These are phyloP conservation scores for Myriosclerotinia duriaeana DNA, from an alignment of 2,329 filamentous ascomycete species.

Conservation along the genomic window DNA sequence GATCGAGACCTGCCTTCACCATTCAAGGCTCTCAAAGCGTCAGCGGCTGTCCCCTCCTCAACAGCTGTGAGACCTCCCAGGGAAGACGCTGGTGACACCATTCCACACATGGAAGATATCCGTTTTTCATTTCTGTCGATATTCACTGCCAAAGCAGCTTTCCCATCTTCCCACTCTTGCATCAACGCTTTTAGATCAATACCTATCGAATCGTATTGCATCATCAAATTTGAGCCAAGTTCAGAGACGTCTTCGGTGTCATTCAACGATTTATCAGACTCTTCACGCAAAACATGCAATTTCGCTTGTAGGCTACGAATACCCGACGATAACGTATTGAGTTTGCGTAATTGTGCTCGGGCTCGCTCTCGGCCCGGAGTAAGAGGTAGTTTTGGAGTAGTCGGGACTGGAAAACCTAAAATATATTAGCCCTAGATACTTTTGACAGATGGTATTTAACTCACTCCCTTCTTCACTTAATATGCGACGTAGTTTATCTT, in stretches of 20 bases:
- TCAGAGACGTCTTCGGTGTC: conserved; percentile 71
- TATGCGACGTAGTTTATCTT: conserved; percentile 64
- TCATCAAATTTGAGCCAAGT: conserved; percentile 74
- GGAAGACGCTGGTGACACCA: conserved; percentile 58
- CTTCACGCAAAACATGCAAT: conserved; percentile 85
- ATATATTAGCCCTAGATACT: conserved; percentile 34
- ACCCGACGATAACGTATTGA: conserved; percentile 83
- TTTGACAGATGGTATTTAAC: conserved; percentile 38
- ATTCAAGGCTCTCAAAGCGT: conserved; percentile 75
- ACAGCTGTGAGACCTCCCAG: conserved; percentile 67
- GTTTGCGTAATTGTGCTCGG: conserved; percentile 81
- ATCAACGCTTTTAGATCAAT: conserved; percentile 78
- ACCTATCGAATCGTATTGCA: conserved; percentile 94
- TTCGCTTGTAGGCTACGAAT: conserved; percentile 93
- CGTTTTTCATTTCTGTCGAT: conserved; percentile 78
- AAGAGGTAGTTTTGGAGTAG: conserved; percentile 58
- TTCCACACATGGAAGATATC: conserved; percentile 58
- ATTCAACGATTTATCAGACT: conserved; percentile 78
- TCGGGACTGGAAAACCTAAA: conserved; percentile 53
- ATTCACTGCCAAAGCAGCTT: conserved; percentile 75
- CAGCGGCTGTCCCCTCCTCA: conserved; percentile 58
- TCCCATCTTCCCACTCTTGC: conserved; percentile 84
- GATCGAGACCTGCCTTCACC: conserved; percentile 60
- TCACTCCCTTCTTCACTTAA: conserved; percentile 78
- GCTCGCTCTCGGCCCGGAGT: conserved; percentile 80